phyloP scores from a whole-genome alignment of 192 early-diverging fungal species.

The Podila horticola region DNA sequence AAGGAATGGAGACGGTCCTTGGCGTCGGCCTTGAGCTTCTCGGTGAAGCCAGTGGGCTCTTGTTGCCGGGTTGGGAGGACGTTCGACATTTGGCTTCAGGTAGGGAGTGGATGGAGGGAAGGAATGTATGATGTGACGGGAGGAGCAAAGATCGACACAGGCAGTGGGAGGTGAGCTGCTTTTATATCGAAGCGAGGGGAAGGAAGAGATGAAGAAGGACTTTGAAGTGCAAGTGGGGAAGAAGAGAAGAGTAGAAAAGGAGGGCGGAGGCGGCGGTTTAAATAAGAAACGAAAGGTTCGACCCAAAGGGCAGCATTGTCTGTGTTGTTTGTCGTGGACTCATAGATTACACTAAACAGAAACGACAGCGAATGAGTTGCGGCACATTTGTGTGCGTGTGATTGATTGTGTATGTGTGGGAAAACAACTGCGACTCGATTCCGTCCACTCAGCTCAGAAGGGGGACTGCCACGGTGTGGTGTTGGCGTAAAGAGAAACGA shows the following conservation, averaged over 20 bases:
- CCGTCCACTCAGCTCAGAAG: too few relatives aligned
- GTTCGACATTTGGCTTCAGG: slow-evolving; percentile 4
- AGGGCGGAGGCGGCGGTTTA: too few relatives aligned
- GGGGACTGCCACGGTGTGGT: too few relatives aligned
- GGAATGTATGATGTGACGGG: background rate
- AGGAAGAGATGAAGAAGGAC: background rate
- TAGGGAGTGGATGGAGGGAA: background rate
- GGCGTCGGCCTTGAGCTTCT: slow-evolving; percentile 23
- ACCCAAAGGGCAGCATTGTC: too few relatives aligned
- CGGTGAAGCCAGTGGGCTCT: slow-evolving; percentile 3
- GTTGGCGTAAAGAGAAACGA: too few relatives aligned
- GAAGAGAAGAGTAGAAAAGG: background rate
- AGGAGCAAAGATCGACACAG: background rate
- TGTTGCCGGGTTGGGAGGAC: slow-evolving; percentile 17
- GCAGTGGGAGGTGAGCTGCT: background rate
- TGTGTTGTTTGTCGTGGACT: too few relatives aligned
- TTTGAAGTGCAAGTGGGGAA: background rate
- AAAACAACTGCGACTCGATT: too few relatives aligned
- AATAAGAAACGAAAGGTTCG: too few relatives aligned
- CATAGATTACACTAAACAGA: too few relatives aligned
- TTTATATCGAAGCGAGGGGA: background rate
- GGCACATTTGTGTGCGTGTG: too few relatives aligned
- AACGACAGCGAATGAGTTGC: too few relatives aligned
- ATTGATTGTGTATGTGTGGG: too few relatives aligned
- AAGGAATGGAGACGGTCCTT: slow-evolving; percentile 24